phyloP scores from a whole-genome alignment of 441 rosid genomes.

The Macaranga tanarius region DNA sequence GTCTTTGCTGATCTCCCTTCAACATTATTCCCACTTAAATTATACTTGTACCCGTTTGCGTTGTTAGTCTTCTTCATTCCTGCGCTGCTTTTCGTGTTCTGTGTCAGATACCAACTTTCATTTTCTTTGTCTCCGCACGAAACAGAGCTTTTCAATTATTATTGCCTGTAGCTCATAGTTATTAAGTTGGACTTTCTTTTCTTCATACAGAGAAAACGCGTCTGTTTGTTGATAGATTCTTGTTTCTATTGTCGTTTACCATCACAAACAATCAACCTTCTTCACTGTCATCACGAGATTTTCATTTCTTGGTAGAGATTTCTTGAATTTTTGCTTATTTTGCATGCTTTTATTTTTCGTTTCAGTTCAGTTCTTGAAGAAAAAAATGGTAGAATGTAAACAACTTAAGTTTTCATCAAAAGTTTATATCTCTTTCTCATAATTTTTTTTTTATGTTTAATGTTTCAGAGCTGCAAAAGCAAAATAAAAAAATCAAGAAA shows the following conservation, averaged over 20 bases:
- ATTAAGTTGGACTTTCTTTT: background rate
- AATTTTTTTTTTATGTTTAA: background rate
- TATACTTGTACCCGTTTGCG: background rate
- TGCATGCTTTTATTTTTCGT: background rate
- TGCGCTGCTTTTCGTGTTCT: background rate
- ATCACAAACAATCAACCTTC: background rate
- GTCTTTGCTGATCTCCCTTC: background rate
- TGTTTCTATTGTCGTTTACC: constrained; percentile 9
- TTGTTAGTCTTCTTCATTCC: background rate
- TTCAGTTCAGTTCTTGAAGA: background rate
- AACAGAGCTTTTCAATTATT: too few species aligned
- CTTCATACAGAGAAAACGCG: background rate
- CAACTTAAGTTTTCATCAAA: background rate
- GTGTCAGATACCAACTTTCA: background rate
- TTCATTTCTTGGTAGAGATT: constrained; percentile 19
- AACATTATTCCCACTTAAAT: background rate
- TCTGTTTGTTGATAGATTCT: background rate
- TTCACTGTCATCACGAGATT: constrained; percentile 14
- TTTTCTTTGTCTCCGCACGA: background rate
- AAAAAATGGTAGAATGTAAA: background rate
- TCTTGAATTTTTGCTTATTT: background rate
- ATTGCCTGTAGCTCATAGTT: background rate
- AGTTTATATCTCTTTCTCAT: background rate
- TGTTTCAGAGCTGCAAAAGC: background rate
- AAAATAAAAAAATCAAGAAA: constrained; percentile 3